Evolutionary conservation across 768 basidiomycete genomes (phyloP).

Genomic region (Lactifluus rugatus): DNA sequence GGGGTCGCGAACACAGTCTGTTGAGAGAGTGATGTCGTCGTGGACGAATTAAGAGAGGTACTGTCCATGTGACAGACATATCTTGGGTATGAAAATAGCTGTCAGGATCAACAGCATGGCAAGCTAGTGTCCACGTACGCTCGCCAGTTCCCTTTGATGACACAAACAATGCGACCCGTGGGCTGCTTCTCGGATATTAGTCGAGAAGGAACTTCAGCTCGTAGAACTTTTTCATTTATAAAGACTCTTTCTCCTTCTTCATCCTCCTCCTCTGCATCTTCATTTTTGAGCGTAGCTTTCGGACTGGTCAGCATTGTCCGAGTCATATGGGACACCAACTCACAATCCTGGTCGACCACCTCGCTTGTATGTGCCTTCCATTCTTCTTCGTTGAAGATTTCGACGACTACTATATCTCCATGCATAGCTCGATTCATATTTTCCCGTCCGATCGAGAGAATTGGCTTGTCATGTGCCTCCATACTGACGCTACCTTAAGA

Average conservation of each 20-base stretch:
- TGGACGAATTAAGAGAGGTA: conserved; percentile 72
- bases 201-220: conserved; percentile 22
- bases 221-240: conserved; percentile 25
- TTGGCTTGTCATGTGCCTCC: conserved; percentile 60
- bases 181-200: conserved; percentile 61
- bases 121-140: conserved; percentile 46
- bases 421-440: conserved; percentile 94
- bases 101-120: not conserved
- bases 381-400: conserved; percentile 75
- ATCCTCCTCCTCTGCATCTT: conserved; percentile 71
- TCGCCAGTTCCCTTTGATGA: conserved; percentile 94
- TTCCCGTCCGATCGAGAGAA: conserved; percentile 79
- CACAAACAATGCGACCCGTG: conserved; percentile 83
- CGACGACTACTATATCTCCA: conserved; percentile 86
- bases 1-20: conserved; percentile 95
- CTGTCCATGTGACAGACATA: conserved; percentile 95
- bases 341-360: conserved; percentile 89
- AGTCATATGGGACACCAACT: conserved; percentile 21
- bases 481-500: conserved; percentile 70
- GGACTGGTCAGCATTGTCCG: not conserved
- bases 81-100: conserved; percentile 29
- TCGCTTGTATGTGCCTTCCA: conserved; percentile 92
- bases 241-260: conserved; percentile 42
- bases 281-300: conserved; percentile 72
- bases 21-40: conserved; percentile 67